Conservation (phyloP, 1,284 basidiomycete genomes). For the Ustilago shanxiensis region DNA sequence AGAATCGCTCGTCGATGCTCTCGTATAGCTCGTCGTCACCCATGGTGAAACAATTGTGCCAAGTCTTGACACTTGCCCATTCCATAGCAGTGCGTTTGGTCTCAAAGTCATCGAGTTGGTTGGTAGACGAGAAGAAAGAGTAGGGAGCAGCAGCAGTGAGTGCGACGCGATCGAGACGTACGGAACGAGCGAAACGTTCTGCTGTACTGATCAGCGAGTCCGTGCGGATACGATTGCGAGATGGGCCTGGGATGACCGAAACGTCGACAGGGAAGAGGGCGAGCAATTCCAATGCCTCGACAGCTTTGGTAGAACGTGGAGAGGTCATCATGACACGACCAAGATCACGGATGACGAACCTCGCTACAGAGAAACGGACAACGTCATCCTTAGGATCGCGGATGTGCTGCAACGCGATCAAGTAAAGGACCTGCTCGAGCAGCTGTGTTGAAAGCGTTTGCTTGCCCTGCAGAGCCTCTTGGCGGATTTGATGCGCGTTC, state of each 20-base stretch:
- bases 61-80: conserved; percentile 48
- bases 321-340: conserved; percentile 44
- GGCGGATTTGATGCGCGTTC: conserved; percentile 40
- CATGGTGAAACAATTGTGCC: conserved; percentile 41
- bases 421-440: conserved; percentile 44
- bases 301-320: conserved; percentile 32
- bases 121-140: conserved; percentile 28
- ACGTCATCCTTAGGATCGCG: conserved; percentile 45
- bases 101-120: conserved; percentile 37
- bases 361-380: conserved; percentile 32
- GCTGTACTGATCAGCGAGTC: conserved; percentile 37
- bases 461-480: conserved; percentile 32
- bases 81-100: conserved; percentile 38
- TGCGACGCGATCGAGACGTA: conserved; percentile 43
- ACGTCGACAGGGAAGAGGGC: conserved; percentile 49
- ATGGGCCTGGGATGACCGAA: conserved; percentile 40
- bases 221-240: conserved; percentile 40
- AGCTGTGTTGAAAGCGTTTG: conserved; percentile 45
- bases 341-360: conserved; percentile 39
- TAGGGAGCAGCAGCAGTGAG: conserved; percentile 39
- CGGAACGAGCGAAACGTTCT: conserved; percentile 37
- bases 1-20: conserved; percentile 35
- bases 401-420: conserved; percentile 45
- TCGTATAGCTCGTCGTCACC: conserved; percentile 51
- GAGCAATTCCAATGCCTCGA: conserved; percentile 42